phyloP scores from a whole-genome alignment of 2,329 filamentous ascomycete genomes.

The Pseudopyricularia cyperi region DNA sequence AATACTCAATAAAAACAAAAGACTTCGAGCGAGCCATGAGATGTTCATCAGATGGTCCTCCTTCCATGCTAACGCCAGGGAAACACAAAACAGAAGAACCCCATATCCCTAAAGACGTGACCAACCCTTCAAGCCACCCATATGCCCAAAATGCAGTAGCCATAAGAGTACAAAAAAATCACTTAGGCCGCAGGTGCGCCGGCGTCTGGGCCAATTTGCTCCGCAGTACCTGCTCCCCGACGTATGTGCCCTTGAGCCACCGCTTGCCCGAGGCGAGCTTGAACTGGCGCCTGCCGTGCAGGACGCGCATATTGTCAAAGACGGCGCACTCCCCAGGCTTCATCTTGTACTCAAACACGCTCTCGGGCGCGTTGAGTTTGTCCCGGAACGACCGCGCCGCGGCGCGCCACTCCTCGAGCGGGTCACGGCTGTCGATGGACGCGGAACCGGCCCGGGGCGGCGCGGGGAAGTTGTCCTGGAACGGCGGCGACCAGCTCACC shows the following conservation, averaged over 20 bases:
- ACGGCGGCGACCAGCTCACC: conserved; percentile 66
- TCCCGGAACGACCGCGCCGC: conserved; percentile 42
- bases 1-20: too few relatives aligned
- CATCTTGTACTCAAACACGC: conserved; percentile 59
- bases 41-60: too few relatives aligned
- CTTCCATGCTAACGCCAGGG: too few relatives aligned
- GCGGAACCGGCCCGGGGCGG: conserved; percentile 10
- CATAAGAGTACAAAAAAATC: background rate
- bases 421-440: background rate
- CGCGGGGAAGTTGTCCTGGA: conserved; percentile 37
- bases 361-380: conserved; percentile 41
- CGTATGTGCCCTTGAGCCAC: conserved; percentile 79
- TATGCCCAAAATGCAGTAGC: background rate
- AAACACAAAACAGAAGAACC: too few relatives aligned
- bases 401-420: conserved; percentile 9
- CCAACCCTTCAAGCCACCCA: background rate
- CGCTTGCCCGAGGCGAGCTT: conserved; percentile 52
- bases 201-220: conserved; percentile 14
- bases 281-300: conserved; percentile 74
- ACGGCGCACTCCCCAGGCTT: conserved; percentile 76
- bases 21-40: too few relatives aligned
- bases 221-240: conserved; percentile 39
- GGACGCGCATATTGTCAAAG: conserved; percentile 79
- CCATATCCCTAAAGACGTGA: background rate
- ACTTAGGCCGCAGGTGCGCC: background rate